Conservation (phyloP, 768 basidiomycete genomes). For the Lepiota venenata region DNA sequence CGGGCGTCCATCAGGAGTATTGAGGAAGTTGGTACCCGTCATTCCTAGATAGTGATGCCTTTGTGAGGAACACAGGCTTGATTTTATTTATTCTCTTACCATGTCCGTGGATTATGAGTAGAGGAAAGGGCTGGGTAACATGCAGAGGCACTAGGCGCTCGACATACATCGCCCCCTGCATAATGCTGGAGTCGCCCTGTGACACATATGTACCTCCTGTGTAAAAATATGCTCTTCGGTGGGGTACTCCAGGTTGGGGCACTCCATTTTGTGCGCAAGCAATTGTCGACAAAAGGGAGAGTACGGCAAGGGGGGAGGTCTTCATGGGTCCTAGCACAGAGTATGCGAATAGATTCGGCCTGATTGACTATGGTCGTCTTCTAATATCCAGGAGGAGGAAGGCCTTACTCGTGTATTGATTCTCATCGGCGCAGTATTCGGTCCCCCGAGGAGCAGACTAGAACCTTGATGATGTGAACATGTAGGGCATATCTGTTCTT, state of each 20-base stretch:
- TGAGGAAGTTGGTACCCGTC: conserved; percentile 50
- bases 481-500: no score
- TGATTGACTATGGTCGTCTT: no score
- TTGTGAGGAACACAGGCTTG: not conserved
- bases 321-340: not conserved
- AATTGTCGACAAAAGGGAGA: not conserved
- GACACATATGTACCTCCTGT: conserved; percentile 39
- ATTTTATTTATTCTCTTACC: conserved; percentile 20
- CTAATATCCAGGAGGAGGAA: no score
- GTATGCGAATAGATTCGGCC: no score
- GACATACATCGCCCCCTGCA: conserved; percentile 47
- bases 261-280: not conserved
- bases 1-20: conserved; percentile 48
- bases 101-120: conserved; percentile 47
- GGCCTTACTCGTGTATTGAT: no score
- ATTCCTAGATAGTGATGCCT: conserved; percentile 26
- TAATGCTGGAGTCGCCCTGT: conserved; percentile 32
- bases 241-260: conserved; percentile 23
- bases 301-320: not conserved
- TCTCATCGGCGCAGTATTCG: not conserved
- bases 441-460: not conserved
- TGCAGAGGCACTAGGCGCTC: conserved; percentile 42
- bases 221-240: conserved; percentile 47
- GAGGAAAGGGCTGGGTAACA: conserved; percentile 36
- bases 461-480: no score